Percentiles rank a stretch among this genome's conserved stretches.
Evolutionary conservation across 202 grass and related monocot species (phyloP).

Genomic region (Setaria viridis): DNA sequence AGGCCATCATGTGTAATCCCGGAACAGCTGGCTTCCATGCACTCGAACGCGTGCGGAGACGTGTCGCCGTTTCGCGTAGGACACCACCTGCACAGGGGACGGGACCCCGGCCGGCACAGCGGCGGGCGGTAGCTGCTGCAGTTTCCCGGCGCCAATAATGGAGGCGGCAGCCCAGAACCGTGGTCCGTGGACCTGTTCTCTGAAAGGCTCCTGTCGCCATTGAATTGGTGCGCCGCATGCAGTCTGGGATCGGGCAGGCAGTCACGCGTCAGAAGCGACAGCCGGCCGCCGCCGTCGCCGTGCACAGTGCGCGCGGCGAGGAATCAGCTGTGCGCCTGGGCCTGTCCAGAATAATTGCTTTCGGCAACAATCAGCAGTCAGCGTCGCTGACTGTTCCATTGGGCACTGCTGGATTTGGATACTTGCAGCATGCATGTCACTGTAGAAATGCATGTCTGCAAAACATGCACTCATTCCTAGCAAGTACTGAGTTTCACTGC

Average conservation of each 20-base stretch:
- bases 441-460: background rate
- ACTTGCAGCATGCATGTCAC: no score
- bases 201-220: conserved; percentile 25
- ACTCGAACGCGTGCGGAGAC: background rate
- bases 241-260: background rate
- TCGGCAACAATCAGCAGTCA: background rate
- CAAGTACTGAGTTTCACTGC: no score
- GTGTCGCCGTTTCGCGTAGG: conserved; percentile 13
- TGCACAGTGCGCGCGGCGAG: background rate
- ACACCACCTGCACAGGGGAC: background rate
- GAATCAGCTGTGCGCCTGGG: background rate
- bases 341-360: background rate
- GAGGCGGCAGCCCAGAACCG: background rate
- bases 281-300: background rate
- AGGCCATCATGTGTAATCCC: background rate
- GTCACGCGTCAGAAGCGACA: background rate
- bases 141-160: background rate
- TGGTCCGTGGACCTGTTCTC: background rate
- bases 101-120: background rate
- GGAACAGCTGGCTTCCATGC: conserved; percentile 48
- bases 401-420: background rate
- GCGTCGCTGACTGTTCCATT: background rate
- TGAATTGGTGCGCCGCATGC: conserved; percentile 13
- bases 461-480: background rate
- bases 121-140: background rate